These are phyloP conservation scores for Bacidia gigantensis DNA, from an alignment of 495 filamentous ascomycete species.

Conservation along the genomic window DNA sequence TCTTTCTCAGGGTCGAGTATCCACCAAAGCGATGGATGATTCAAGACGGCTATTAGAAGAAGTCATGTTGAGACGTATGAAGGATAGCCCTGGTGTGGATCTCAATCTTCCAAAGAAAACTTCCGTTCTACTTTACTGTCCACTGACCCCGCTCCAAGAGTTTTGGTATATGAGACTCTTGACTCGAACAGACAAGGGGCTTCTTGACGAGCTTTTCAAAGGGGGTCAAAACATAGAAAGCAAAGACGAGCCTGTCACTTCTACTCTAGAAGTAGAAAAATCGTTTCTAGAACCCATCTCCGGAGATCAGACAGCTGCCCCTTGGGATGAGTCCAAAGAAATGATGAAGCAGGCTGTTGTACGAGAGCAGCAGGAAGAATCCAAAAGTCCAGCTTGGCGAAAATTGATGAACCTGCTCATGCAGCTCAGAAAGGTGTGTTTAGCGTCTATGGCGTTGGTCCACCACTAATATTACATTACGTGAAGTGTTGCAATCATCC, in stretches of 20 bases:
- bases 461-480: constrained; percentile 1
- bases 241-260: no score
- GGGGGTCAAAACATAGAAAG: constrained; percentile 34
- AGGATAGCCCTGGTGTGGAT: constrained; percentile 43
- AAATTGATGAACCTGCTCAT: constrained; percentile 51
- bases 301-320: constrained; percentile 14
- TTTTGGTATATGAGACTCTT: constrained; percentile 49
- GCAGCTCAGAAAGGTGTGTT: constrained; percentile 40
- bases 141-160: constrained; percentile 46
- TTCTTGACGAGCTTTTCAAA: constrained; percentile 42
- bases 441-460: background rate
- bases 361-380: constrained; percentile 25
- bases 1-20: constrained; percentile 41
- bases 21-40: constrained; percentile 38
- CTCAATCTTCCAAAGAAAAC: constrained; percentile 45
- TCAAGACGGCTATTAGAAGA: constrained; percentile 39
- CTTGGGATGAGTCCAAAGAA: constrained; percentile 32
- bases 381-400: constrained; percentile 31
- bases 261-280: no score
- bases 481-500: constrained; percentile 46
- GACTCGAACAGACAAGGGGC: constrained; percentile 38
- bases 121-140: constrained; percentile 46
- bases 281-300: no score
- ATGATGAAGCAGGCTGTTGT: constrained; percentile 34
- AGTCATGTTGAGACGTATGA: constrained; percentile 52